phyloP scores from a whole-genome alignment of 495 filamentous ascomycete genomes.

The Xylaria palmicola region DNA sequence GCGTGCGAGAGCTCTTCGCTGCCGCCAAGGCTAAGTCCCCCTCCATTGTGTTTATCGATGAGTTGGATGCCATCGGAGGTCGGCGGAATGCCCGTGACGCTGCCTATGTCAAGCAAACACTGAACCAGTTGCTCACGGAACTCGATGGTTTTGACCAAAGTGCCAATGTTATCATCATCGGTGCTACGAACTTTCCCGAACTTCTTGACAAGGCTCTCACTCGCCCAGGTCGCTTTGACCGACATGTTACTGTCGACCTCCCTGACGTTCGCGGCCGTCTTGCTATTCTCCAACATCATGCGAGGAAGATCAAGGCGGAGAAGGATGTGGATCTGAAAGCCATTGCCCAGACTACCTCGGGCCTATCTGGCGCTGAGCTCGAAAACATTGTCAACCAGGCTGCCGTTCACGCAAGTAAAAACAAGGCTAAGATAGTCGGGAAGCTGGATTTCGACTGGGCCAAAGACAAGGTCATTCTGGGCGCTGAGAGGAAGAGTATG shows the following conservation, averaged over 20 bases:
- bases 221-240: constrained; percentile 91
- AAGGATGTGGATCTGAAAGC: constrained; percentile 77
- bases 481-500: constrained; percentile 82
- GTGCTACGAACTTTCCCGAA: constrained; percentile 93
- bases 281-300: constrained; percentile 87
- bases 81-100: constrained; percentile 91
- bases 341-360: constrained; percentile 82
- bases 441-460: constrained; percentile 92
- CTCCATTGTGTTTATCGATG: constrained; percentile 97
- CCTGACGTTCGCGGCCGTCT: constrained; percentile 95
- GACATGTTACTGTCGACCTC: constrained; percentile 80
- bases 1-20: constrained; percentile 92
- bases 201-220: constrained; percentile 92
- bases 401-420: constrained; percentile 83
- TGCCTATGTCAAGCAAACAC: constrained; percentile 93
- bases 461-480: constrained; percentile 98
- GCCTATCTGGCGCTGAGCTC: constrained; percentile 91
- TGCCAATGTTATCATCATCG: constrained; percentile 91
- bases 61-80: constrained; percentile 92
- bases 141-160: constrained; percentile 95
- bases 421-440: constrained; percentile 68
- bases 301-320: constrained; percentile 76
- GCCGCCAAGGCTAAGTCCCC: constrained; percentile 86
- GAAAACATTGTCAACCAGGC: constrained; percentile 98
- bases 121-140: constrained; percentile 98